Percentiles rank a stretch among this genome's conserved stretches.
Evolutionary conservation across 2,329 filamentous ascomycete genomes (phyloP).

Genomic region (Dactylellina leptospora): DNA sequence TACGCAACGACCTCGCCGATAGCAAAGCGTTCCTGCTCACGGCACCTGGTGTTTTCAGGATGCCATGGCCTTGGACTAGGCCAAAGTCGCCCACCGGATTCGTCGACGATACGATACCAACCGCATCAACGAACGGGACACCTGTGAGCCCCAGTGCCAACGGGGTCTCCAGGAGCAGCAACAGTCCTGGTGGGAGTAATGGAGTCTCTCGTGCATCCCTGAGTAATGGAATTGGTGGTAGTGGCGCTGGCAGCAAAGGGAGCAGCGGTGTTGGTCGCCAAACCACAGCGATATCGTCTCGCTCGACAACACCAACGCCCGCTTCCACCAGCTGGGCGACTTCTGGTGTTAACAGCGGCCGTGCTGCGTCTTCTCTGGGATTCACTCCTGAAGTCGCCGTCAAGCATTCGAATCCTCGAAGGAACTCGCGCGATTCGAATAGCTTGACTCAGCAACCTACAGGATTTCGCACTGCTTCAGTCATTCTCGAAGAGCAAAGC

Average conservation of each 20-base stretch:
- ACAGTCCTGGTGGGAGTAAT: not conserved
- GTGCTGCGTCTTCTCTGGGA: constrained; percentile 35
- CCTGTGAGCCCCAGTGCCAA: not conserved
- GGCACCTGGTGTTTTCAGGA: constrained; percentile 37
- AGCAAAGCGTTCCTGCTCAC: constrained; percentile 19
- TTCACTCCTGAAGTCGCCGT: constrained; percentile 23
- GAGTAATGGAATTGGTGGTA: not conserved
- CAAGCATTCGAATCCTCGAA: constrained; percentile 8
- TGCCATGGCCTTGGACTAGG: constrained; percentile 53
- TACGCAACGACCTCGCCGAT: constrained; percentile 26
- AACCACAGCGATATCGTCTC: constrained; percentile 14
- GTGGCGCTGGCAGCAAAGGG: not conserved
- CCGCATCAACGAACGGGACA: constrained; percentile 13
- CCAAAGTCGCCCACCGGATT: constrained; percentile 49
- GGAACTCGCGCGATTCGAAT: constrained; percentile 27
- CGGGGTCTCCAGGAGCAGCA: not conserved
- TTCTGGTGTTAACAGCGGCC: not conserved
- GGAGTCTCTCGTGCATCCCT: not conserved
- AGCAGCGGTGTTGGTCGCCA: constrained; percentile 18
- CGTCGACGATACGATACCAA: constrained; percentile 16
- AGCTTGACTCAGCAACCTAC: constrained; percentile 3
- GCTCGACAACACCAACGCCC: constrained; percentile 37
- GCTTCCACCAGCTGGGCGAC: constrained; percentile 5
- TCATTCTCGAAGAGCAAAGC: constrained; percentile 40
- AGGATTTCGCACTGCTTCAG: constrained; percentile 19